Evolutionary conservation across 495 filamentous ascomycete genomes (phyloP).

Genomic region (Bacidia rubella): DNA sequence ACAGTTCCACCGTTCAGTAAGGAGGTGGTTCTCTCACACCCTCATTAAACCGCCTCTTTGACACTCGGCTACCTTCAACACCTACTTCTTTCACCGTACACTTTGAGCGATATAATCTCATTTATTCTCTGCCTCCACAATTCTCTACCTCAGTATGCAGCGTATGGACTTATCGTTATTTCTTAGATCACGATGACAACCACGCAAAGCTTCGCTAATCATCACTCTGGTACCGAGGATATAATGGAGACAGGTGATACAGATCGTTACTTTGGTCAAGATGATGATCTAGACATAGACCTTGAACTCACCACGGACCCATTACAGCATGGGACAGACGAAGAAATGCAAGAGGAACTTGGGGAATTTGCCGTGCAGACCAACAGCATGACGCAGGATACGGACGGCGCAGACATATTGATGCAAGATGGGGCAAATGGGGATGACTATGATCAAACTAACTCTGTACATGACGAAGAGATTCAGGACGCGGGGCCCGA

Average conservation of each 20-base stretch:
- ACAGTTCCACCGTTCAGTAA: too few species aligned
- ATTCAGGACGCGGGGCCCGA: slow-evolving; percentile 24
- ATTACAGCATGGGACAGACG: slow-evolving; percentile 39
- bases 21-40: too few species aligned
- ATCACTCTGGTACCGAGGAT: slow-evolving; percentile 21
- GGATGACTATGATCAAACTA: slow-evolving; percentile 20
- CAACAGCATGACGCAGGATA: background rate
- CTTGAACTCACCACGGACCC: slow-evolving; percentile 50
- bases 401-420: background rate
- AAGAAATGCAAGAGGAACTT: slow-evolving; percentile 44
- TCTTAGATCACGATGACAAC: background rate
- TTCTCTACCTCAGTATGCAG: too few species aligned
- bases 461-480: slow-evolving; percentile 18
- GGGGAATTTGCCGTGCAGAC: background rate
- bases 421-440: background rate
- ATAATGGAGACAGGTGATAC: slow-evolving; percentile 38
- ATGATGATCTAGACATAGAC: slow-evolving; percentile 64
- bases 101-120: too few species aligned
- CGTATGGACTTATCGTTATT: too few species aligned
- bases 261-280: slow-evolving; percentile 22
- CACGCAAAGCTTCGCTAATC: background rate
- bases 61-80: too few species aligned
- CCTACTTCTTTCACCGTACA: too few species aligned
- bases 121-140: background rate
- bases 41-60: too few species aligned